Base-by-base conservation (phyloP, 805 yeast genomes). In the Pichia gijzeniarum region DNA sequence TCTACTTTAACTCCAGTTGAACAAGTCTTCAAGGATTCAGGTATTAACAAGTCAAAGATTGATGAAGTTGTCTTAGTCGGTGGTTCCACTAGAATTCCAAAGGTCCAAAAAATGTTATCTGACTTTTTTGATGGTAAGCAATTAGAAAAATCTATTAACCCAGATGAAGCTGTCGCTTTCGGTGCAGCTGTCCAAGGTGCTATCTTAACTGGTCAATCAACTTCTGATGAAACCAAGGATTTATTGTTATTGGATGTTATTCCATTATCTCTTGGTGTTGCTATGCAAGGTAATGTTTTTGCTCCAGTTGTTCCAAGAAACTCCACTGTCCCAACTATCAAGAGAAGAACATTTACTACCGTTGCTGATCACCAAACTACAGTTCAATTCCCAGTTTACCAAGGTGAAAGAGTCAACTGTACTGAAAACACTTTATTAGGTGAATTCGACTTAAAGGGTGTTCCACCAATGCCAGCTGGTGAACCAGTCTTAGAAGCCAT, bases 141-240 rank as follows among this genome's bases (percentile, higher is more conserved):
- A 73, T 85, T 88, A 70, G 93, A 87, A 76, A 90, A 87, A 77
- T 84, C 95, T 58, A 90, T 89, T 73, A 89, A 89, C 89, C 97
- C 97, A 59, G 97, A 89, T 77, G 97, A 89, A 79, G 97, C 97
- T 67, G 97, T 89, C 71, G 97, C 96, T 65, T 88, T 88, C 79
- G 97, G 97, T 83, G 98, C 98, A 65, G 97, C 98, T 65, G 97
- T 90, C 63, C 97, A 90, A 79, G 98, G 96, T 77, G 97, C 97
- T 68, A 87, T 91, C 75, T 80, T 90, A 73, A 85, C 96, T 60
- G 96, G 96, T 76, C 80, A 77, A 57, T 89, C 87, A 53, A 82
- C 88, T 55, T 80, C 85, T 58, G 93, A 84, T 54, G 95, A 88
- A 72, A 89, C 96, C 70, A 88, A 90, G 75, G 96, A 88, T 75